These are phyloP conservation scores for Rubia tinctorum DNA, from an alignment of 305 asterid genomes.

Conservation along the genomic window DNA sequence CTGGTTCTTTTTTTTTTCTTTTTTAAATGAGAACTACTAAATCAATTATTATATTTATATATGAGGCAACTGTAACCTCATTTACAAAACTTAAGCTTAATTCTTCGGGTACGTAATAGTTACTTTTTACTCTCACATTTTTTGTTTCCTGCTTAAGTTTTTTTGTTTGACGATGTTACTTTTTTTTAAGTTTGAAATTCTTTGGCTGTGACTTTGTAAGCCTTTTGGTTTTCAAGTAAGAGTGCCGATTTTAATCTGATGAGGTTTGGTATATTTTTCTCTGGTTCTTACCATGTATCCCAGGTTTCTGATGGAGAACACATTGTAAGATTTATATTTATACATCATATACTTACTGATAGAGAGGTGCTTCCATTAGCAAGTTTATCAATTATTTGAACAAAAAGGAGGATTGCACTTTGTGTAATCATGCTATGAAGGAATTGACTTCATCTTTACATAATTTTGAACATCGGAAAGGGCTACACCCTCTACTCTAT, in stretches of 20 bases:
- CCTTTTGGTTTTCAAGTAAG: not conserved
- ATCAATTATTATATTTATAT: not conserved
- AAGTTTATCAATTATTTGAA: conserved; percentile 76
- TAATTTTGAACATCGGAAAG: too few relatives aligned
- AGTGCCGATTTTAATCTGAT: not conserved
- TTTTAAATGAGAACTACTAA: not conserved
- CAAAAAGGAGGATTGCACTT: conserved; percentile 15
- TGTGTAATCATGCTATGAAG: too few relatives aligned
- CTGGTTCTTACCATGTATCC: conserved; percentile 10
- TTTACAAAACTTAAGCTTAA: not conserved
- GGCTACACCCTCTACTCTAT: too few relatives aligned
- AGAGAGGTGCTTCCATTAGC: conserved; percentile 91
- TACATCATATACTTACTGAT: conserved; percentile 21
- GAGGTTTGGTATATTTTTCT: not conserved
- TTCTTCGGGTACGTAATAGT: not conserved
- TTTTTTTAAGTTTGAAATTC: not conserved
- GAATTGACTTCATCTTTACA: too few relatives aligned
- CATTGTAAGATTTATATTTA: conserved; percentile 61
- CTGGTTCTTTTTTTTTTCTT: conserved; percentile 32
- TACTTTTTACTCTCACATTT: not conserved
- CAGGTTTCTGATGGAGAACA: conserved; percentile 91
- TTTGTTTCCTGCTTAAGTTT: not conserved
- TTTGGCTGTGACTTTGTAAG: not conserved
- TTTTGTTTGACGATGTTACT: not conserved
- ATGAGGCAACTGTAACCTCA: not conserved